Conservation (phyloP, 768 basidiomycete species). For the Amanita exitialis region DNA sequence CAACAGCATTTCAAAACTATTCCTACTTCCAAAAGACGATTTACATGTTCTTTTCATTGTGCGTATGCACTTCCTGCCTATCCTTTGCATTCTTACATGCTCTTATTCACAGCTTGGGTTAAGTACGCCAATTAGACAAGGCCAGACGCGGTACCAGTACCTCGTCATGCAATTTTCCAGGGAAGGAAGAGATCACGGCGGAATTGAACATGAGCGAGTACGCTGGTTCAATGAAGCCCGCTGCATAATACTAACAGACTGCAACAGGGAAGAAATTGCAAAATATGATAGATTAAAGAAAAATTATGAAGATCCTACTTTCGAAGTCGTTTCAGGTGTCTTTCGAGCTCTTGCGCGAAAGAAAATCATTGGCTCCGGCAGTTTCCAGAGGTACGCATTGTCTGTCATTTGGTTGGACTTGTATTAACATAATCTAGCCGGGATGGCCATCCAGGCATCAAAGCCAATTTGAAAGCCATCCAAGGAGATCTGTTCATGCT, state of each 20-base stretch:
- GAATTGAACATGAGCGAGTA: slow-evolving; percentile 91
- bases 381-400: slow-evolving; percentile 63
- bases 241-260: slow-evolving; percentile 1
- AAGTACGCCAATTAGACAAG: slow-evolving; percentile 91
- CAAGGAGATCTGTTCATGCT: slow-evolving; percentile 97
- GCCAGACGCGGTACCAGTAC: slow-evolving; percentile 96
- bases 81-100: slow-evolving; percentile 1
- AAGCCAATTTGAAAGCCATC: slow-evolving; percentile 93
- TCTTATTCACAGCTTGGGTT: slow-evolving; percentile 59
- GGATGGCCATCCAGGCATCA: slow-evolving; percentile 88
- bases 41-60: slow-evolving; percentile 93
- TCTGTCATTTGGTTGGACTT: not conserved
- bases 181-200: slow-evolving; percentile 93
- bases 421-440: slow-evolving; percentile 36
- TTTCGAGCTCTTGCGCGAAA: slow-evolving; percentile 87
- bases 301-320: slow-evolving; percentile 91
- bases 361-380: slow-evolving; percentile 83
- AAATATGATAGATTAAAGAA: slow-evolving; percentile 82
- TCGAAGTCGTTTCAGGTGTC: slow-evolving; percentile 88
- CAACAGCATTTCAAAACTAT: slow-evolving; percentile 76
- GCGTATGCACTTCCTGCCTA: slow-evolving; percentile 19
- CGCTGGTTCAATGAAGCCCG: slow-evolving; percentile 17
- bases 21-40: slow-evolving; percentile 94
- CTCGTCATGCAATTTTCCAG: slow-evolving; percentile 97
- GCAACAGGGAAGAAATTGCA: slow-evolving; percentile 57